These are phyloP conservation scores for Neofusicoccum parvum DNA, from an alignment of 2,329 filamentous ascomycete species.

Conservation along the genomic window DNA sequence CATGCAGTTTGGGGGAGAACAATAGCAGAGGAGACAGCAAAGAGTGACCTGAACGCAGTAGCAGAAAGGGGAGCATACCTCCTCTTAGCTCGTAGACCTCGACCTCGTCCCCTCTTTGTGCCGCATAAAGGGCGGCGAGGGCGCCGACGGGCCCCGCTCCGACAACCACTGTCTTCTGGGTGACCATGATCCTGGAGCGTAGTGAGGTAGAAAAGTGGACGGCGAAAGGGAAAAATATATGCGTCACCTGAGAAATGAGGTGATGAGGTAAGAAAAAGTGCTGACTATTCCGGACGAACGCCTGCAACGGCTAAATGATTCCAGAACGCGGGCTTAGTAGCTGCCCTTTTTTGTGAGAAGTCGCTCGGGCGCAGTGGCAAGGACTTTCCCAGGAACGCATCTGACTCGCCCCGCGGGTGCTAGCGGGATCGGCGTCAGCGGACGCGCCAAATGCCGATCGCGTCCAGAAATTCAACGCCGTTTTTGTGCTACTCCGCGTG, in stretches of 20 bases:
- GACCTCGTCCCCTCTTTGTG: slow-evolving; percentile 82
- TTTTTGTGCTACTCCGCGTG: slow-evolving; percentile 19
- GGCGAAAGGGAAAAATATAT: slow-evolving; percentile 10
- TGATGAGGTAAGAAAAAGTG: slow-evolving; percentile 25
- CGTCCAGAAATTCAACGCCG: slow-evolving; percentile 18
- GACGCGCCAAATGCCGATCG: slow-evolving; percentile 17
- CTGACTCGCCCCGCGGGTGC: slow-evolving; percentile 9
- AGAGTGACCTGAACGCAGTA: neutral
- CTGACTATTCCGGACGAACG: slow-evolving; percentile 20
- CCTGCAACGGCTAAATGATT: neutral
- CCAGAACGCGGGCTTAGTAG: neutral
- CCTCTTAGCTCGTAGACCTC: slow-evolving; percentile 91
- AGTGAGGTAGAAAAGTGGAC: neutral
- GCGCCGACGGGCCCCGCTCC: slow-evolving; percentile 94
- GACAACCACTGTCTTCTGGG: slow-evolving; percentile 77
- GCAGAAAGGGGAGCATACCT: slow-evolving; percentile 59
- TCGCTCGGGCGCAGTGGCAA: neutral
- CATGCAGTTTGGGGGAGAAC: neutral
- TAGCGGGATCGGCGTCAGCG: slow-evolving; percentile 17
- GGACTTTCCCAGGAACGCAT: neutral
- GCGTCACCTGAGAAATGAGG: slow-evolving; percentile 12
- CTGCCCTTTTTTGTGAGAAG: neutral
- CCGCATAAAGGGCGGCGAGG: slow-evolving; percentile 89
- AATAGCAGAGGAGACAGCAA: neutral
- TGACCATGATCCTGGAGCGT: slow-evolving; percentile 23